Base-by-base conservation (phyloP, 2,329 filamentous ascomycete species). In the Monosporascus sp. region DNA sequence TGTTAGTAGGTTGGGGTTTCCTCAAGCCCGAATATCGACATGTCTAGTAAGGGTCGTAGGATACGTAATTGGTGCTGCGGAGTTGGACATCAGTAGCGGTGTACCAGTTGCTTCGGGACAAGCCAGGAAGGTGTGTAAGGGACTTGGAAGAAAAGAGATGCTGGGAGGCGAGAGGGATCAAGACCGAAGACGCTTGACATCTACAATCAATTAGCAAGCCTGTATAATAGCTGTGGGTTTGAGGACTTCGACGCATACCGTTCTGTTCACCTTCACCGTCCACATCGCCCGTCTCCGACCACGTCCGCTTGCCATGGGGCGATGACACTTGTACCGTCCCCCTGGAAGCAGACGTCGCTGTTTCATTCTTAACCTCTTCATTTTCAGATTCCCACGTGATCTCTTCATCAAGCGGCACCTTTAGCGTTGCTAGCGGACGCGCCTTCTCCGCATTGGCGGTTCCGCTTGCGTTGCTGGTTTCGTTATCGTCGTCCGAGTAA, bases 171-270 rank as follows among this genome's bases (percentile, higher is more conserved):
- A 57, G 59, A 52, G 49, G 50, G 24, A 68, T 67, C 70, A 74
- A 60, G 74, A 73, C 53, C 79, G 78, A 64, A 73, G 75, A 62
- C 79, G 79, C 70, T 81, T 83, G 67, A 71, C 65, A 65, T 79
- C 79, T 71, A 61, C 54, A 39, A 57, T 15, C 57, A 50, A 60
- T 76, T 64, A 74, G 71, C 50, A 57, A 52, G 39, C 11, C n/a
- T 11, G 24, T 3, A 17, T 43, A 25, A 35, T 14, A 17, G 35
- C 17, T 25, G 20, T 15, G 4, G 17, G 38, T n/a, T 36, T 6
- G 7, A 37, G n/a, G 7, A n/a, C 3, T 39, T 7, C 43, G 17
- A 8, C 18, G 38, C 65, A 51, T 67, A 69, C 67, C 66, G 58
- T 62, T 67, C 56, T 64, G 57, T 53, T 61, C 62, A 59, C 51